Conservation (phyloP, 2,329 filamentous ascomycete species). For the Paecilomyces sp. region DNA sequence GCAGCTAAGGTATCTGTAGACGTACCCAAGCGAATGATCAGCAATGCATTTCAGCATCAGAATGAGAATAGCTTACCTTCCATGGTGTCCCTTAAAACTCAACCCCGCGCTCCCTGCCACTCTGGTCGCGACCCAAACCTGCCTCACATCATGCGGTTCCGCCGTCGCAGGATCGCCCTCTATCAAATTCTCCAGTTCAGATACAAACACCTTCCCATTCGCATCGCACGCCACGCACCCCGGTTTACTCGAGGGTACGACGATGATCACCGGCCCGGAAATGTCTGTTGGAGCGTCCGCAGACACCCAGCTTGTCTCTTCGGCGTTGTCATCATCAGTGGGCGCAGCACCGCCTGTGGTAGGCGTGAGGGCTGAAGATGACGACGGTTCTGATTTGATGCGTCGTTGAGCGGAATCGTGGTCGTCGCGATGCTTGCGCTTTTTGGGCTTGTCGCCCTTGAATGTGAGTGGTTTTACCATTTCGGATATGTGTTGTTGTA, state of each 20-base stretch:
- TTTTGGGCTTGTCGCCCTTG: conserved; percentile 94
- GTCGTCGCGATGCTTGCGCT: conserved; percentile 66
- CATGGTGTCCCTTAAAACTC: conserved; percentile 85
- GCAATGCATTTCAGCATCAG: background rate
- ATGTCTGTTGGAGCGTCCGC: conserved; percentile 70
- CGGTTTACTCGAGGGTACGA: conserved; percentile 66
- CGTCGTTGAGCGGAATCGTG: conserved; percentile 39
- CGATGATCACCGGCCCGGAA: conserved; percentile 72
- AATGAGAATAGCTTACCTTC: conserved; percentile 48
- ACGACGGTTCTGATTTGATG: conserved; percentile 15
- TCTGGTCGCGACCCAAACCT: conserved; percentile 87
- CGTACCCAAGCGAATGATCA: too few relatives aligned
- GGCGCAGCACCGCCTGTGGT: conserved; percentile 9
- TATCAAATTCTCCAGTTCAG: conserved; percentile 77
- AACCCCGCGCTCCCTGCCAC: conserved; percentile 75
- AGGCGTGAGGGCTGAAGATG: conserved; percentile 5
- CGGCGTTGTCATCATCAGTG: conserved; percentile 36
- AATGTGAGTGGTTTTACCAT: conserved; percentile 78
- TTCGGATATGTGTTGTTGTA: conserved; percentile 7
- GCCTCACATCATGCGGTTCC: conserved; percentile 90
- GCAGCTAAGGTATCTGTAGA: conserved; percentile 68
- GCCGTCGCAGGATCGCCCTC: conserved; percentile 75
- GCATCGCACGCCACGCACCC: conserved; percentile 79
- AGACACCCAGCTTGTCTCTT: conserved; percentile 86
- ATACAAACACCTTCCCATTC: conserved; percentile 77